phyloP scores from a whole-genome alignment of 306 rosid species.

The Vigna radiata region DNA sequence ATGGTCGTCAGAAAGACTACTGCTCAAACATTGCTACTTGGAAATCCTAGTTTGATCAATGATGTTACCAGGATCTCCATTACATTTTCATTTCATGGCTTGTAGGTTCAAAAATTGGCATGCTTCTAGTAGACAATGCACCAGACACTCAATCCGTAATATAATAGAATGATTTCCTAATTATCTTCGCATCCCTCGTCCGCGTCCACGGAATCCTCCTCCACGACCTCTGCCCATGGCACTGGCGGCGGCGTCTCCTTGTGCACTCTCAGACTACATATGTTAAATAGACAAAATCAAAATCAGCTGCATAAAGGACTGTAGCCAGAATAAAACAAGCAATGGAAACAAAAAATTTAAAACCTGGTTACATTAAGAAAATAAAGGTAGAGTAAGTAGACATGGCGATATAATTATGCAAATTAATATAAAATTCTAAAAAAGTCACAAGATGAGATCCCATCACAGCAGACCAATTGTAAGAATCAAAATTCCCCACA shows the following conservation, averaged over 20 bases:
- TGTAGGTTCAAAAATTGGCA: constrained; percentile 38
- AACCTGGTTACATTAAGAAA: neutral
- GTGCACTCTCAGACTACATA: constrained; percentile 96
- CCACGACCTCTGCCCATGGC: constrained; percentile 99
- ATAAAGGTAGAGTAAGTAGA: neutral
- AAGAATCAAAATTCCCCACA: neutral
- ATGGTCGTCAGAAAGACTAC: constrained; percentile 23
- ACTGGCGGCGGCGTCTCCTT: constrained; percentile 97
- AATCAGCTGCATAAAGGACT: constrained; percentile 1
- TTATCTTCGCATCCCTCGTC: constrained; percentile 94
- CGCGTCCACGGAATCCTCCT: constrained; percentile 85
- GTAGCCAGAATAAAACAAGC: constrained; percentile 16
- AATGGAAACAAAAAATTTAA: neutral
- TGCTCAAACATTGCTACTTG: constrained; percentile 32
- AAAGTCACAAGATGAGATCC: neutral
- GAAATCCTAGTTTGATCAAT: constrained; percentile 37
- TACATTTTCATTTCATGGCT: constrained; percentile 34
- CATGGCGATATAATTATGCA: neutral
- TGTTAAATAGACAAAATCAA: constrained; percentile 29
- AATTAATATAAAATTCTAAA: neutral
- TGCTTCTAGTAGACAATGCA: constrained; percentile 35
- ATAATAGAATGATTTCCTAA: constrained; percentile 31
- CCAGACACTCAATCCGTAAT: constrained; percentile 21
- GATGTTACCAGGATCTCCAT: constrained; percentile 31
- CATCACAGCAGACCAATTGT: neutral